Percentiles rank a stretch among this genome's conserved stretches.
These are phyloP conservation scores for Monilinia laxa DNA, from an alignment of 2,329 filamentous ascomycete species.

Conservation along the genomic window DNA sequence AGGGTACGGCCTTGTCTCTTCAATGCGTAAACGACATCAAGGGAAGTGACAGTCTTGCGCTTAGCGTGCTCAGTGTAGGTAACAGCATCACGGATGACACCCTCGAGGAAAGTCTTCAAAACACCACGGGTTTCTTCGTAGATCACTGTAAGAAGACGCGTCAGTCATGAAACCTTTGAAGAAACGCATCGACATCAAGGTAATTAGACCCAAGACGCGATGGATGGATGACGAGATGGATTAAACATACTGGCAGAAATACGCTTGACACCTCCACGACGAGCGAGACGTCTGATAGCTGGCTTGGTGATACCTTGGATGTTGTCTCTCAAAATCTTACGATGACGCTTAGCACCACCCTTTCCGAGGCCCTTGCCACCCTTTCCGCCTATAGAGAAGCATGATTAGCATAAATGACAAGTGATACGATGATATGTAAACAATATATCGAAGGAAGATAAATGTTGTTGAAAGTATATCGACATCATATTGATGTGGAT, in stretches of 20 bases:
- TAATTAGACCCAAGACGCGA: slow-evolving; percentile 62
- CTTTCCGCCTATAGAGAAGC: slow-evolving; percentile 41
- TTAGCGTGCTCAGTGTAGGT: slow-evolving; percentile 65
- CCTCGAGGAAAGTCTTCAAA: slow-evolving; percentile 80
- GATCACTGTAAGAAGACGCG: slow-evolving; percentile 56
- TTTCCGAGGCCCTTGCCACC: slow-evolving; percentile 97
- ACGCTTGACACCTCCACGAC: slow-evolving; percentile 99
- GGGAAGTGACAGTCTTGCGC: slow-evolving; percentile 69
- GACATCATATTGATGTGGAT: slow-evolving; percentile 12
- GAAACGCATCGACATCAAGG: neutral
- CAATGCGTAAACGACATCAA: slow-evolving; percentile 65
- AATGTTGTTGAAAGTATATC: slow-evolving; percentile 7
- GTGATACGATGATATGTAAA: slow-evolving; percentile 53
- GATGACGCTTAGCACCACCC: slow-evolving; percentile 97
- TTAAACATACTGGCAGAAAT: slow-evolving; percentile 77
- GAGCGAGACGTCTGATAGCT: slow-evolving; percentile 95
- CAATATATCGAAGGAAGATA: slow-evolving; percentile 49
- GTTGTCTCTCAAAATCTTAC: slow-evolving; percentile 99
- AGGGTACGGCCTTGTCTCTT: slow-evolving; percentile 67
- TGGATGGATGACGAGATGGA: slow-evolving; percentile 43
- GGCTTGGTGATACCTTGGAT: slow-evolving; percentile 99
- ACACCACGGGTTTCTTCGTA: slow-evolving; percentile 82
- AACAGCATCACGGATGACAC: slow-evolving; percentile 63
- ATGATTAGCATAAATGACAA: neutral
- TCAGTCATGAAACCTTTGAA: slow-evolving; percentile 58